Base-by-base conservation (phyloP, 768 basidiomycete genomes). In the Naganishia antarctica region DNA sequence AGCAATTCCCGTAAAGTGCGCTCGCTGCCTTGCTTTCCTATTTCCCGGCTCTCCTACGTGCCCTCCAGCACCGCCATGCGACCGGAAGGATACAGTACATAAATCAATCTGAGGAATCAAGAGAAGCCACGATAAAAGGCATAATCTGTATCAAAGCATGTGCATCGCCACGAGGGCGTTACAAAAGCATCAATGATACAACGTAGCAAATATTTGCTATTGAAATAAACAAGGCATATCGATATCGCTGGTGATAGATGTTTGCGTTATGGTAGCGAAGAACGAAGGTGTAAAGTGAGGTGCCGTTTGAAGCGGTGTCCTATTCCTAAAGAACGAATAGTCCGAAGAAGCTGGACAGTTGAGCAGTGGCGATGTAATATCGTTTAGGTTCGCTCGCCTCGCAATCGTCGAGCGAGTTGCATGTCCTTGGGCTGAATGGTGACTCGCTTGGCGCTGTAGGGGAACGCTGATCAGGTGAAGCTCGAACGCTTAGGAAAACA, bases 391-490 rank as follows among this genome's bases (percentile, higher is more conserved):
- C 65, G 60, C 60, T 77, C 74, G 57, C 76, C 76, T 63, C 76
- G 73, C 67, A 77, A 73, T 66, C 76, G 73, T 61, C 76, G 73
- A 47, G 76, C 76, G 68, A 77, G 70, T 57, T 74, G 72, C 59
- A 77, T 75, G 67, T 83, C 83, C 77, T 83, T 84, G 49, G 79
- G 80, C 79, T 85, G 84, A 78, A 93, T 94, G 53, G 92, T 93
- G 46, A 81, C 81, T 67, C 81, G 79, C 78, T 82, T 82, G 73
- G 81, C 81, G 78, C 81, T 66, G 59, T 43, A 21, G 28, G 26
- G 41, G 11, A 43, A n/a, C n/a, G n/a, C n/a, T n/a, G n/a, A 28
- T 25, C 12, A 37, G 40, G 26, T 11, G 21, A 16, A 23, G 37
- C 29, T 23, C 23, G 3, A 47, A 34, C 21, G 3, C 5, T 13